These are phyloP conservation scores for Termitomyces sp. DNA, from an alignment of 768 basidiomycete species.

Conservation along the genomic window DNA sequence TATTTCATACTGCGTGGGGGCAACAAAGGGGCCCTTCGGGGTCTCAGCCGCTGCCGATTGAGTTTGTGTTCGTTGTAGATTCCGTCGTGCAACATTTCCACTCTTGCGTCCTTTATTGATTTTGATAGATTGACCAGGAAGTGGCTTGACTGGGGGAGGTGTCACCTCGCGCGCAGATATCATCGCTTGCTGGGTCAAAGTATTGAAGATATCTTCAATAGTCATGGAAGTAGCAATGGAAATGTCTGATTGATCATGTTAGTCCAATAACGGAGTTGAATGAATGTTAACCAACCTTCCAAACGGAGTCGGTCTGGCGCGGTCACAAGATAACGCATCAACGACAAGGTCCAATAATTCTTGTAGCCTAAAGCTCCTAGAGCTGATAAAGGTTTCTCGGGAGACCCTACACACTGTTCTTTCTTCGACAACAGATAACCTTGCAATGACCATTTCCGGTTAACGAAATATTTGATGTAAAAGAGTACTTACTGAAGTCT, in stretches of 20 bases:
- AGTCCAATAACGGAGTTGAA: not conserved
- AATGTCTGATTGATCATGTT: constrained; percentile 55
- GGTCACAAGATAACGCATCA: constrained; percentile 73
- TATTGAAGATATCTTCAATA: constrained; percentile 78
- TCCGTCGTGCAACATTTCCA: constrained; percentile 55
- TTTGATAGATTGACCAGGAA: constrained; percentile 79
- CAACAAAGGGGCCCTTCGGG: constrained; percentile 52
- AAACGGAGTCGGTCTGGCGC: constrained; percentile 61
- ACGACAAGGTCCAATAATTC: constrained; percentile 88
- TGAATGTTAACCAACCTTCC: constrained; percentile 58
- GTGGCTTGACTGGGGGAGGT: constrained; percentile 54
- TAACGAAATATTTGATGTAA: constrained; percentile 12
- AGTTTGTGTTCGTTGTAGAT: constrained; percentile 59
- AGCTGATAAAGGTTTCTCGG: constrained; percentile 93
- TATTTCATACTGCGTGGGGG: constrained; percentile 72
- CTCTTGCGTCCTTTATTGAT: constrained; percentile 65
- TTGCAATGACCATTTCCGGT: constrained; percentile 27
- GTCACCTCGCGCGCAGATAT: constrained; percentile 54
- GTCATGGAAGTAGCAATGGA: constrained; percentile 87
- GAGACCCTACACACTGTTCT: constrained; percentile 85
- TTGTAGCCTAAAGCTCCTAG: constrained; percentile 93
- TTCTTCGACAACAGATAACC: constrained; percentile 97
- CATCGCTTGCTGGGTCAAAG: constrained; percentile 72
- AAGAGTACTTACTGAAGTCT: constrained; percentile 83
- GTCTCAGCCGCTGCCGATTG: constrained; percentile 38